Conservation (phyloP, 192 early-diverging fungal species). For the Lunasporangiospora selenospora region DNA sequence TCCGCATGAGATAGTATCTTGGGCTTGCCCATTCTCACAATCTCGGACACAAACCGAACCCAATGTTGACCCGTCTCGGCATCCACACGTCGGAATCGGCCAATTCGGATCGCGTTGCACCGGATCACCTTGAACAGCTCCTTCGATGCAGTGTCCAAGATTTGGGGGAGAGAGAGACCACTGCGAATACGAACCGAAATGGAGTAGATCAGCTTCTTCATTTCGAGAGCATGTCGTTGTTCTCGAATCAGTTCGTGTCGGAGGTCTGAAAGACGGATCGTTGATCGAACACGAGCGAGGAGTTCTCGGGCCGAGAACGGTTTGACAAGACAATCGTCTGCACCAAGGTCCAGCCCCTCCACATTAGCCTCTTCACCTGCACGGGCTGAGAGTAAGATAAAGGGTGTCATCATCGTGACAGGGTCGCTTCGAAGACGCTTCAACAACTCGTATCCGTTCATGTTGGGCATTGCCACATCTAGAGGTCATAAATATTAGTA, state of each 20-base stretch:
- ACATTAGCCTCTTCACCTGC: slow-evolving; percentile 61
- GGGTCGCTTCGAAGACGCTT: slow-evolving; percentile 45
- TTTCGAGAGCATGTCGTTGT: slow-evolving; percentile 39
- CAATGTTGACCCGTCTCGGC: slow-evolving; percentile 31
- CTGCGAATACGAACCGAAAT: slow-evolving; percentile 44
- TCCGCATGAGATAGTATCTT: slow-evolving; percentile 21
- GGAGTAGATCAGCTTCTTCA: slow-evolving; percentile 49
- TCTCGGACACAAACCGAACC: slow-evolving; percentile 31
- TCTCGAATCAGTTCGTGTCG: slow-evolving; percentile 49
- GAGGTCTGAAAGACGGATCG: slow-evolving; percentile 55
- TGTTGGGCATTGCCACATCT: slow-evolving; percentile 69
- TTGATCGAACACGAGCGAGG: slow-evolving; percentile 58
- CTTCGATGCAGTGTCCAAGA: slow-evolving; percentile 28
- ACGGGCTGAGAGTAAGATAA: slow-evolving; percentile 64
- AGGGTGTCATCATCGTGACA: slow-evolving; percentile 51
- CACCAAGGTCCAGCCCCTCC: slow-evolving; percentile 58
- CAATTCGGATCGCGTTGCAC: slow-evolving; percentile 42
- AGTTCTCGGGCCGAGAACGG: slow-evolving; percentile 59
- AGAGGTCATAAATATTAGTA: neutral
- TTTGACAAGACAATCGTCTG: slow-evolving; percentile 65
- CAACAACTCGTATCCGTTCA: slow-evolving; percentile 63
- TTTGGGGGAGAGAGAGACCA: slow-evolving; percentile 38
- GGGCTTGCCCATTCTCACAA: slow-evolving; percentile 25
- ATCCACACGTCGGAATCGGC: slow-evolving; percentile 26
- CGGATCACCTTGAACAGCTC: slow-evolving; percentile 47